Evolutionary conservation across 345 rosid species (phyloP).

Genomic region (Microcos paniculata): DNA sequence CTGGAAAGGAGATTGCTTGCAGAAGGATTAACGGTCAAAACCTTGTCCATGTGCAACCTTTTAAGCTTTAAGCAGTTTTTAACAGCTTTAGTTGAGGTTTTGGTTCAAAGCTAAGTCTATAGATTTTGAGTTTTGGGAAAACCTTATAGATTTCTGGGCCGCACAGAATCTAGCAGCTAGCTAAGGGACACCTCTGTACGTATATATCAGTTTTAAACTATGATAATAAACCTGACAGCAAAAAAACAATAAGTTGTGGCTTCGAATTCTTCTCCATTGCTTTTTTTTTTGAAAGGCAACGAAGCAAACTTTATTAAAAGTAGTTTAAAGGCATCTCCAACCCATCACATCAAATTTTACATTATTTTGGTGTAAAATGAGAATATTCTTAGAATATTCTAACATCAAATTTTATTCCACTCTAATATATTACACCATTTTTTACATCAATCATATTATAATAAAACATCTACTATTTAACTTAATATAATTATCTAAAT

Average conservation of each 20-base stretch:
- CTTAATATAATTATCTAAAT: too few species aligned
- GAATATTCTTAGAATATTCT: too few species aligned
- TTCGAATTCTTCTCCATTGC: neutral
- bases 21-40: neutral
- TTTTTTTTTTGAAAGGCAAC: too few species aligned
- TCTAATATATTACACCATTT: too few species aligned
- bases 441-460: too few species aligned
- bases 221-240: neutral
- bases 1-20: neutral
- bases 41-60: conserved; percentile 35
- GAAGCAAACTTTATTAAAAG: too few species aligned
- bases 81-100: conserved; percentile 10
- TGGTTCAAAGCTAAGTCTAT: neutral
- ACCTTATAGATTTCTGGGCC: neutral
- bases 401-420: too few species aligned
- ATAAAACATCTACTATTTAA: too few species aligned
- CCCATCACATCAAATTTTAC: too few species aligned
- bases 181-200: too few species aligned
- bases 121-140: neutral
- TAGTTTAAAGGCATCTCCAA: too few species aligned
- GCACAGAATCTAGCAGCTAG: neutral
- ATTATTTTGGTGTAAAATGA: too few species aligned
- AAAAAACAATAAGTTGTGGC: neutral
- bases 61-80: neutral
- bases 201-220: neutral